phyloP scores from a whole-genome alignment of 768 basidiomycete species.

The Roridomyces roridus region DNA sequence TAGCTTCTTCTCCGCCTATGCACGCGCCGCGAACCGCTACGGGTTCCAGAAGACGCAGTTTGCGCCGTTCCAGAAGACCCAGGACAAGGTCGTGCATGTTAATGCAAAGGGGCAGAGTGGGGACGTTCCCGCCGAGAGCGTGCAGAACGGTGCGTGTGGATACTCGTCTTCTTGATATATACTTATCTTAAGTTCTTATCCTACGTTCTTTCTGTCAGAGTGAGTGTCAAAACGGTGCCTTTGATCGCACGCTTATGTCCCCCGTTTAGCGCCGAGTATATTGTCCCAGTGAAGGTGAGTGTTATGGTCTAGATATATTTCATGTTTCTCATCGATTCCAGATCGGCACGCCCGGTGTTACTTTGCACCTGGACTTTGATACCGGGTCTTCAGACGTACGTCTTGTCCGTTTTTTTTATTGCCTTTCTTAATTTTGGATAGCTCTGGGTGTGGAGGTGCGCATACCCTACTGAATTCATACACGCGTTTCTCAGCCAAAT shows the following conservation, averaged over 20 bases:
- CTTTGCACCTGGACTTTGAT: slow-evolving; percentile 40
- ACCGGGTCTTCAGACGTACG: slow-evolving; percentile 21
- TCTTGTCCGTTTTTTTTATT: background rate
- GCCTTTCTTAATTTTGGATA: background rate
- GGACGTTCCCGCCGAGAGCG: slow-evolving; percentile 33
- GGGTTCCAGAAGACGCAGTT: slow-evolving; percentile 21
- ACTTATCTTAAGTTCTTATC: too few species aligned
- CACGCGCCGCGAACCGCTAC: slow-evolving; percentile 25
- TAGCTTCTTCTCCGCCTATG: slow-evolving; percentile 21
- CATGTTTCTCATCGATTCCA: background rate
- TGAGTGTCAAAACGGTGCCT: background rate
- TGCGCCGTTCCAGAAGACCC: slow-evolving; percentile 25
- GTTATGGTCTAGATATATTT: background rate
- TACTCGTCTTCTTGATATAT: background rate
- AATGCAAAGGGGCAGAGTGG: slow-evolving; percentile 22
- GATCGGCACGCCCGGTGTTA: slow-evolving; percentile 44
- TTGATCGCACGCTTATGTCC: slow-evolving; percentile 3
- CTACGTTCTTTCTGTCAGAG: slow-evolving; percentile 18
- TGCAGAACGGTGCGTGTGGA: slow-evolving; percentile 27
- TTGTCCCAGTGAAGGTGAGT: slow-evolving; percentile 41
- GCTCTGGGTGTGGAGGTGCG: slow-evolving; percentile 25
- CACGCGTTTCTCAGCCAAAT: slow-evolving; percentile 1
- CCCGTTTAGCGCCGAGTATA: slow-evolving; percentile 40
- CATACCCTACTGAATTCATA: background rate
- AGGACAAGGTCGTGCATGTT: slow-evolving; percentile 21